Base-by-base conservation (phyloP, 1,139 yeast species). In the Arxiozyma heterogenica region DNA sequence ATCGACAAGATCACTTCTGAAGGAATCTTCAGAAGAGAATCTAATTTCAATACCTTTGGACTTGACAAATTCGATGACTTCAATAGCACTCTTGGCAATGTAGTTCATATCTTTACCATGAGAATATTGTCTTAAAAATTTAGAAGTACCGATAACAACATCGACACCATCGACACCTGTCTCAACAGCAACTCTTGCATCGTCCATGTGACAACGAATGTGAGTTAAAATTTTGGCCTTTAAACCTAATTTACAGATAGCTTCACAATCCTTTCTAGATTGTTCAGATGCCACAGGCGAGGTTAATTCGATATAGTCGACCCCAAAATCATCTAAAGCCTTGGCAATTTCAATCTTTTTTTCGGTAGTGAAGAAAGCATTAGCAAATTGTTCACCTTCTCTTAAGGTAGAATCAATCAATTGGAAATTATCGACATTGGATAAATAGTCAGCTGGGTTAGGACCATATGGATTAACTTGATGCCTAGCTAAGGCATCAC, bases 91-190 rank as follows among this genome's bases (percentile, higher is more conserved):
- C 78, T 93, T 87, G 67, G 98, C 96, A 72, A 93, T 93, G 77
- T 93, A 93, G 73, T 88, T 86, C 98, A 93, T 93, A 75, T 93
- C 98, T 79, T 93, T 93, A 71, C 98, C 98, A 72, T 93, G 98
- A 22, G 96, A 87, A 73, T 83, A 91, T 73, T 91, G 86, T 75
- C 98, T 85, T 68, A 93, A 78, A 72, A 90, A 93, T 72, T 88
- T 96, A 21, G 98, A 91, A 34, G 98, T 93, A 61, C 98, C 98
- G 73, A 93, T 93, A 54, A 93, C 98, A 52, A 93, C 97, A 75
- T 93, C 98, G 57, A 93, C 98, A 74, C 98, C 98, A 70, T 93
- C 98, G 57, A 93, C 98, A 71, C 98, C 98, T 49, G 98, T 93
- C 69, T 89, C 91, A 41, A 93, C 98, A 3, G 98, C 98, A 55